Evolutionary conservation across 2,329 filamentous ascomycete genomes (phyloP).

Genomic region (Trichothecium sympodiale): DNA sequence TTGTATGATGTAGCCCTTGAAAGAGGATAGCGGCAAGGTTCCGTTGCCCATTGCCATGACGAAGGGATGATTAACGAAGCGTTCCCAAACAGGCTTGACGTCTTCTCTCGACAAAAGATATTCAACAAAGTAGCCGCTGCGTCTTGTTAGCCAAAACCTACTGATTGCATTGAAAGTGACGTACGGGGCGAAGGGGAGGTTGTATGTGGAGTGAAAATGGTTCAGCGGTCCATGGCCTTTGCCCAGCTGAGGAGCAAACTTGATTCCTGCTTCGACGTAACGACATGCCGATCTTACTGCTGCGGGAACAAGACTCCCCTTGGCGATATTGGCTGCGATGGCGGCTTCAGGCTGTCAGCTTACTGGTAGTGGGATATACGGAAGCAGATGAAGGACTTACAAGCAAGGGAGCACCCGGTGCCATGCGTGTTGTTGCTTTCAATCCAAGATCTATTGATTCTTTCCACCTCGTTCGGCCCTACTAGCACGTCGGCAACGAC

Average conservation of each 20-base stretch:
- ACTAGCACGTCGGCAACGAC: slow-evolving; percentile 70
- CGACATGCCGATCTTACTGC: slow-evolving; percentile 58
- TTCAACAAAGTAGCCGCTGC: slow-evolving; percentile 66
- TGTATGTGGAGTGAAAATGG: slow-evolving; percentile 64
- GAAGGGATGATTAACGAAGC: slow-evolving; percentile 73
- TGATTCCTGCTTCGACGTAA: slow-evolving; percentile 64
- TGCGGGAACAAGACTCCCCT: slow-evolving; percentile 40
- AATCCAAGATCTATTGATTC: slow-evolving; percentile 62
- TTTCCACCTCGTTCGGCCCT: slow-evolving; percentile 42
- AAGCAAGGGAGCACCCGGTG: slow-evolving; percentile 88
- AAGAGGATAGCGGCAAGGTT: slow-evolving; percentile 61
- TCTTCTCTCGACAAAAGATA: slow-evolving; percentile 69
- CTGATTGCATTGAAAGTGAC: slow-evolving; percentile 10
- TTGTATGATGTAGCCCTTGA: slow-evolving; percentile 83
- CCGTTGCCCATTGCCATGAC: slow-evolving; percentile 67
- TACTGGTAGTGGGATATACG: background rate
- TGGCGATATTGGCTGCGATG: slow-evolving; percentile 62
- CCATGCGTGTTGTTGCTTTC: slow-evolving; percentile 78
- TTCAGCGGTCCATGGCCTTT: slow-evolving; percentile 63
- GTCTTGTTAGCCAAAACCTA: background rate
- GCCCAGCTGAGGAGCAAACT: slow-evolving; percentile 50
- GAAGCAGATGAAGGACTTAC: slow-evolving; percentile 32
- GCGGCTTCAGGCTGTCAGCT: slow-evolving; percentile 37
- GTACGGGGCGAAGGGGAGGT: slow-evolving; percentile 56
- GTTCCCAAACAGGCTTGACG: slow-evolving; percentile 62